These are phyloP conservation scores for Chaetoceros tenuissimus DNA, from an alignment of 108 stramenopile species.

Conservation along the genomic window DNA sequence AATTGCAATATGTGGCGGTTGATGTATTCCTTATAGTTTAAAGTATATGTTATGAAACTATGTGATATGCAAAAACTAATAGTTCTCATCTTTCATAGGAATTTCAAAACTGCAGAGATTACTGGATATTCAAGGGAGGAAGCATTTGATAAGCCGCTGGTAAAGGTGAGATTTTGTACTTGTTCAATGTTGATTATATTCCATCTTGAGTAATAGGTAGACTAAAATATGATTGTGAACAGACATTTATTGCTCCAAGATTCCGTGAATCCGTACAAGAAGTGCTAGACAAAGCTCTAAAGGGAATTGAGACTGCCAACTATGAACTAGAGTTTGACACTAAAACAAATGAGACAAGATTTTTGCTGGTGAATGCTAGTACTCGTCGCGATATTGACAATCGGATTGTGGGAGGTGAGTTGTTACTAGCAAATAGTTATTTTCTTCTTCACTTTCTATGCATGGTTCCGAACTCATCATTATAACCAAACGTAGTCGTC, in stretches of 20 bases:
- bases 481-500: slow-evolving; percentile 26
- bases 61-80: no score
- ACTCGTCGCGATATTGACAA: slow-evolving; percentile 54
- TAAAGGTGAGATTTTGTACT: no score
- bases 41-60: no score
- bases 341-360: slow-evolving; percentile 26
- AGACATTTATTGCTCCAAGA: slow-evolving; percentile 37
- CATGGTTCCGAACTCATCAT: background rate
- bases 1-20: no score
- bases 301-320: slow-evolving; percentile 58
- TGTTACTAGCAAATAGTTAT: background rate
- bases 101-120: slow-evolving; percentile 36
- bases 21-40: no score
- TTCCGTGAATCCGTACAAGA: slow-evolving; percentile 31
- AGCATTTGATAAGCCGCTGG: slow-evolving; percentile 51
- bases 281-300: slow-evolving; percentile 46
- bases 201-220: no score
- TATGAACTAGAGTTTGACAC: slow-evolving; percentile 49
- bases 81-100: no score
- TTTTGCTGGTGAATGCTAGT: slow-evolving; percentile 55
- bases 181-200: no score
- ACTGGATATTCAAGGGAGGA: slow-evolving; percentile 60
- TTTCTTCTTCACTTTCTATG: background rate
- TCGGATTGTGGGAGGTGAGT: slow-evolving; percentile 54
- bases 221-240: no score